These are phyloP conservation scores for Pascua guehoae DNA, from an alignment of 1,284 basidiomycete species.

Conservation along the genomic window DNA sequence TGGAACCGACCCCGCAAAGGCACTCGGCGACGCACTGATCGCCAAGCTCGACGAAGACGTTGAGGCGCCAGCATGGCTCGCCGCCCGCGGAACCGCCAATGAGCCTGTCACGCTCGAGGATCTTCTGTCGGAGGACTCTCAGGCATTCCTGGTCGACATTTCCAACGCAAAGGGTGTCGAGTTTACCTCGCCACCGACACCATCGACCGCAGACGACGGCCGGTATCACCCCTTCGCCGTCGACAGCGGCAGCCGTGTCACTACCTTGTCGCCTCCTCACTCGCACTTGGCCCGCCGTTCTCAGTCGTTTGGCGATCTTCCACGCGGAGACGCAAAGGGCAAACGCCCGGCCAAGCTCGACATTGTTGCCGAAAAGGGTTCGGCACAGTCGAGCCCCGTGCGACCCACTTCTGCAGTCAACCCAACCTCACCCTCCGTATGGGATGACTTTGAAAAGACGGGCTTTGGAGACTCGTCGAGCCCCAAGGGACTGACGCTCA, in stretches of 20 bases:
- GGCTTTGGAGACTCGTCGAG: constrained; percentile 24
- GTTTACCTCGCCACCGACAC: constrained; percentile 6
- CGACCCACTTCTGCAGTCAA: constrained; percentile 8
- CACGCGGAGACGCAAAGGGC: background rate
- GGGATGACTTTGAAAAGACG: constrained; percentile 22
- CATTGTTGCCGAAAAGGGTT: background rate
- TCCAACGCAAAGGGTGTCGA: constrained; percentile 8
- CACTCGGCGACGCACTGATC: constrained; percentile 15
- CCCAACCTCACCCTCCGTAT: constrained; percentile 8
- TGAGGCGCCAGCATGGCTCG: constrained; percentile 3
- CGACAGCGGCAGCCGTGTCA: too few species aligned
- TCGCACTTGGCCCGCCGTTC: constrained; percentile 12
- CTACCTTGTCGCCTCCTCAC: too few species aligned
- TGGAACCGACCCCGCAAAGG: constrained; percentile 17
- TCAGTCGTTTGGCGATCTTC: constrained; percentile 18
- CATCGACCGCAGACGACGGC: constrained; percentile 3
- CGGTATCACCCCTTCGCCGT: constrained; percentile 21
- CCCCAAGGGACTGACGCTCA: constrained; percentile 11
- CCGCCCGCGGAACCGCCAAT: background rate
- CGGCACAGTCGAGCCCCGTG: background rate
- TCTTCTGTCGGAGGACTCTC: constrained; percentile 20
- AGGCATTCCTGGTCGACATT: constrained; percentile 16
- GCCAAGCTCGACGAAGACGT: constrained; percentile 14
- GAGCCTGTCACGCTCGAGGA: constrained; percentile 12
- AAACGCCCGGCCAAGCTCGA: background rate